These are phyloP conservation scores for Hymenoscyphus occultus DNA, from an alignment of 2,329 filamentous ascomycete species.

Conservation along the genomic window DNA sequence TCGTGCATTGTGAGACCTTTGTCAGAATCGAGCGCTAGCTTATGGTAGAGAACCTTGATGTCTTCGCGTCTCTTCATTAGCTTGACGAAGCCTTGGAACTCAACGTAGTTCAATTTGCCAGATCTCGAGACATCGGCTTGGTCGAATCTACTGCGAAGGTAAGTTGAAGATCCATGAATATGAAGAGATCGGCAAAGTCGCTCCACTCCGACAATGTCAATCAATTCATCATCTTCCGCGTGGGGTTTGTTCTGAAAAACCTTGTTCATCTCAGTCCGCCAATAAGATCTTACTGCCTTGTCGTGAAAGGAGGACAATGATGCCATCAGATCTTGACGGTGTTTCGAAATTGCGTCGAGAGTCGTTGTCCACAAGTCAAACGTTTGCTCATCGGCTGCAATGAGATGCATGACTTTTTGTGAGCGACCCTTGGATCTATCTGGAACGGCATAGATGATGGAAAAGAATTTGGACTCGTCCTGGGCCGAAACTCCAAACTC, in stretches of 20 bases:
- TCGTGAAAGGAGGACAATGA: slow-evolving; percentile 84
- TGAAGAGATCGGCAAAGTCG: slow-evolving; percentile 85
- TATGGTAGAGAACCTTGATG: slow-evolving; percentile 69
- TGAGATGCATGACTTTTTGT: slow-evolving; percentile 80
- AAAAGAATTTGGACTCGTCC: slow-evolving; percentile 76
- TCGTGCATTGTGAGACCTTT: slow-evolving; percentile 66
- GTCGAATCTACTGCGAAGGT: slow-evolving; percentile 71
- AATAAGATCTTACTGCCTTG: slow-evolving; percentile 77
- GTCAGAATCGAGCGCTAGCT: slow-evolving; percentile 55
- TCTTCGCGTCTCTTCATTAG: slow-evolving; percentile 83
- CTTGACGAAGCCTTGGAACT: slow-evolving; percentile 82
- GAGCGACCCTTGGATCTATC: slow-evolving; percentile 69
- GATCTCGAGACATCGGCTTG: slow-evolving; percentile 64
- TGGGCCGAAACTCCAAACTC: slow-evolving; percentile 70
- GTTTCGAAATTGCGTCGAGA: slow-evolving; percentile 77
- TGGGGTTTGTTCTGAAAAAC: slow-evolving; percentile 54
- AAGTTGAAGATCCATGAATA: slow-evolving; percentile 79
- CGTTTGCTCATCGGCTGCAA: slow-evolving; percentile 70
- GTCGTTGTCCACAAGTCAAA: slow-evolving; percentile 81
- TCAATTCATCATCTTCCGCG: slow-evolving; percentile 59
- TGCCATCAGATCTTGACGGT: slow-evolving; percentile 86
- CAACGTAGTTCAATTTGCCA: slow-evolving; percentile 69
- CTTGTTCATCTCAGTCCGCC: slow-evolving; percentile 78
- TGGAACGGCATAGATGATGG: slow-evolving; percentile 79
- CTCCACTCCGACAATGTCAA: slow-evolving; percentile 76